These are phyloP conservation scores for Diplodia seriata DNA, from an alignment of 2,329 filamentous ascomycete species.

Conservation along the genomic window DNA sequence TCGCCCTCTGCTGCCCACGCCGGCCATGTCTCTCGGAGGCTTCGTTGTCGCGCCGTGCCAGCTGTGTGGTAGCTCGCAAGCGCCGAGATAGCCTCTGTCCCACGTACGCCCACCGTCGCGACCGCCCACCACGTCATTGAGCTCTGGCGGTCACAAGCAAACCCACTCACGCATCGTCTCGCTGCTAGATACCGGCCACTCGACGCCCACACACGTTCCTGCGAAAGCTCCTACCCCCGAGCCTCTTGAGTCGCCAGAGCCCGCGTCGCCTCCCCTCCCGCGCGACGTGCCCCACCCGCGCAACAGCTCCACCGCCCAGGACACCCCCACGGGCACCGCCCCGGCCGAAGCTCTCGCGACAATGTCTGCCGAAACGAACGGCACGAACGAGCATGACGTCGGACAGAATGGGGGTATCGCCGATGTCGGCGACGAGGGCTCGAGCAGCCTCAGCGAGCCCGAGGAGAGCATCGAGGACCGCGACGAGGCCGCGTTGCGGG, in stretches of 20 bases:
- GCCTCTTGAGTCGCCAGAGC: conserved; percentile 32
- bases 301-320: conserved; percentile 20
- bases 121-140: conserved; percentile 27
- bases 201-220: conserved; percentile 24
- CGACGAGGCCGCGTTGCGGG: conserved; percentile 41
- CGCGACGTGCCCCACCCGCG: conserved; percentile 26
- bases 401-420: conserved; percentile 12
- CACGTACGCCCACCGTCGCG: conserved; percentile 1
- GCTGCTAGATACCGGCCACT: conserved; percentile 17
- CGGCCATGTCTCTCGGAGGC: background rate
- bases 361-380: conserved; percentile 14
- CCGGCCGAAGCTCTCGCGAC: conserved; percentile 3
- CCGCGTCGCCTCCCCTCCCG: conserved; percentile 22
- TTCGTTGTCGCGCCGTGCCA: background rate
- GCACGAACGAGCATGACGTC: background rate
- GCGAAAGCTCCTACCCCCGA: conserved; percentile 32
- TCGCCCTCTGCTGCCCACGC: conserved; percentile 6
- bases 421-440: conserved; percentile 55
- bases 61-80: background rate
- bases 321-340: background rate
- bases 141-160: conserved; percentile 14
- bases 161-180: conserved; percentile 13
- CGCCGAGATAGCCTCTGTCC: background rate
- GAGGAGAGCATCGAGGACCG: conserved; percentile 77
- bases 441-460: conserved; percentile 91